These are phyloP conservation scores for Gossypium gossypioides DNA, from an alignment of 441 rosid species.

Conservation along the genomic window DNA sequence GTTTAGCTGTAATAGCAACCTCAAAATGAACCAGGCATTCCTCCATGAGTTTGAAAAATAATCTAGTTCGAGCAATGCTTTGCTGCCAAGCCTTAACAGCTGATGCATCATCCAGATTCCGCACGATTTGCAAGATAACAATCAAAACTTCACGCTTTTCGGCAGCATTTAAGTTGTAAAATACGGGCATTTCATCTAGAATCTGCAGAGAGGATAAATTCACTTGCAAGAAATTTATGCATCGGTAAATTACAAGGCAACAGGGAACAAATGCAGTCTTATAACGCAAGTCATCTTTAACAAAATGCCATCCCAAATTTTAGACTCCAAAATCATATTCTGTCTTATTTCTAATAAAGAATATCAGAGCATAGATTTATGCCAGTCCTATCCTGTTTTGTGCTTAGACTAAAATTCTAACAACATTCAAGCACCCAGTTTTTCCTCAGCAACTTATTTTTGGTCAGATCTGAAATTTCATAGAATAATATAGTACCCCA, in stretches of 20 bases:
- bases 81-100: slow-evolving; percentile 98
- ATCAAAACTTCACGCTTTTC: slow-evolving; percentile 98
- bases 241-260: neutral
- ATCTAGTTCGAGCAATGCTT: slow-evolving; percentile 94
- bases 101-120: slow-evolving; percentile 89
- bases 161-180: slow-evolving; percentile 84
- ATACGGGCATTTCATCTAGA: slow-evolving; percentile 99
- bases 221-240: slow-evolving; percentile 8
- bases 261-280: neutral
- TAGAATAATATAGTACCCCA: neutral
- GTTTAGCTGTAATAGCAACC: slow-evolving; percentile 39
- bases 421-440: neutral
- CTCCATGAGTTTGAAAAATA: slow-evolving; percentile 95
- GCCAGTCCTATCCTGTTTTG: neutral
- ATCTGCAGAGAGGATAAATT: slow-evolving; percentile 54
- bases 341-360: neutral
- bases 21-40: slow-evolving; percentile 92
- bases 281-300: slow-evolving; percentile 1
- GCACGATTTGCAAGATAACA: slow-evolving; percentile 81
- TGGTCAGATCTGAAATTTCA: neutral
- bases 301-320: neutral
- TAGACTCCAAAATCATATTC: neutral
- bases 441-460: neutral
- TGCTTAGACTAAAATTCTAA: neutral
- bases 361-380: neutral